These are phyloP conservation scores for Echeveria elegans DNA, from an alignment of 164 flowering plant genomes.

Conservation along the genomic window DNA sequence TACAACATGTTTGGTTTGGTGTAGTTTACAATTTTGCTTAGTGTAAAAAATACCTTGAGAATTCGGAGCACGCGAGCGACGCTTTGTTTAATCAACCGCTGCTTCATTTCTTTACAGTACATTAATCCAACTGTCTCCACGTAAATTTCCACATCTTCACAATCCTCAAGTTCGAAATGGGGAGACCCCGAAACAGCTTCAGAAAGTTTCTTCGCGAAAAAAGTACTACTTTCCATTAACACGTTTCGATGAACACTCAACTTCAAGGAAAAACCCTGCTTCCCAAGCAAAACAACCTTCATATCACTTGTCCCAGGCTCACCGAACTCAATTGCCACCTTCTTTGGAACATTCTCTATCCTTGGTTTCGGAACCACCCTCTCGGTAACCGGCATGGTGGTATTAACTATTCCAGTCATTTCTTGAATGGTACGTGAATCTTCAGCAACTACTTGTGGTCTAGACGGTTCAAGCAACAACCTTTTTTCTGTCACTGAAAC, in stretches of 20 bases:
- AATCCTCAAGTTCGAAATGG: constrained; percentile 59
- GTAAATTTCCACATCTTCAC: constrained; percentile 87
- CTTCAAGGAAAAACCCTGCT: constrained; percentile 79
- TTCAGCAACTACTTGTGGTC: constrained; percentile 29
- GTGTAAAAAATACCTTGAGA: constrained; percentile 59
- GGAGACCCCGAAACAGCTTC: constrained; percentile 34
- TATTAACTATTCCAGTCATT: constrained; percentile 17
- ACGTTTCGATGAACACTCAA: constrained; percentile 73
- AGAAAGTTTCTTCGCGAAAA: constrained; percentile 53
- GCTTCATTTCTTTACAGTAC: constrained; percentile 91
- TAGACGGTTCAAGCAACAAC: constrained; percentile 25
- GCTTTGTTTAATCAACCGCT: constrained; percentile 74
- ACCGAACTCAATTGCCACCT: constrained; percentile 88
- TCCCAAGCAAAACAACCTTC: constrained; percentile 69
- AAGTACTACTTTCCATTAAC: constrained; percentile 51
- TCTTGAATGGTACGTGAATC: constrained; percentile 33
- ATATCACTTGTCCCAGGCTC: constrained; percentile 78
- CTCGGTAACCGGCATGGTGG: constrained; percentile 28
- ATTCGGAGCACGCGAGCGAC: constrained; percentile 79
- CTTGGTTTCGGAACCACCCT: constrained; percentile 37
- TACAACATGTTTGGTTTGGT: background rate
- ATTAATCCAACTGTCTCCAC: constrained; percentile 91
- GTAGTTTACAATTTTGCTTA: background rate
- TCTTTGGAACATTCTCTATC: constrained; percentile 53
- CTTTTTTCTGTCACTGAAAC: constrained; percentile 32